A percentile compares a stretch with the other conserved stretches of the same genome.
Conservation (phyloP, 2,329 filamentous ascomycete species). For the Juglanconis sp. region DNA sequence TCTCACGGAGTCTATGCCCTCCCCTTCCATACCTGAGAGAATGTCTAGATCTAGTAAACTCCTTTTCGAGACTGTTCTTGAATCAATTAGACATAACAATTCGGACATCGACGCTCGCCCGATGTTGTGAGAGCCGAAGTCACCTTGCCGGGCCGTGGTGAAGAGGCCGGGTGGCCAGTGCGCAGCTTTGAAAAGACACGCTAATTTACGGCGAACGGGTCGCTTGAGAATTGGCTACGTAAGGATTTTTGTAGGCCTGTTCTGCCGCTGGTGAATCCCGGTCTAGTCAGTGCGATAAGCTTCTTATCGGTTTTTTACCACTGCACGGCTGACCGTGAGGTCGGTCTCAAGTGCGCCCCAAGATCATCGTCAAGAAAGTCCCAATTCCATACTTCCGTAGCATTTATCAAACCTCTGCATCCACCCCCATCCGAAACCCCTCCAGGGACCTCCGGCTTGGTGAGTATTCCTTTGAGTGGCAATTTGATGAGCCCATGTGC, state of each 20-base stretch:
- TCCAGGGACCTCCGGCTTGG: not conserved
- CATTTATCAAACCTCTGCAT: not conserved
- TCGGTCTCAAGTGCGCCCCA: not conserved
- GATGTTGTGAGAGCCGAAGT: too few species aligned
- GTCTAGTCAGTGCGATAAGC: not conserved
- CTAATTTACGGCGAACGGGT: not conserved
- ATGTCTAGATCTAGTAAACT: too few species aligned
- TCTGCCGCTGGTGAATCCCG: not conserved
- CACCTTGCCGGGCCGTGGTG: too few species aligned
- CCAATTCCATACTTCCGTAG: not conserved
- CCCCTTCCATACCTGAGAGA: too few species aligned
- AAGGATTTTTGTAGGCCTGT: not conserved
- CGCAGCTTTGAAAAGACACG: too few species aligned
- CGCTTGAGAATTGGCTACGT: not conserved
- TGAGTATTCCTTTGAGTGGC: not conserved
- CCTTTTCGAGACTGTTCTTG: too few species aligned
- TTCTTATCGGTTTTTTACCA: not conserved
- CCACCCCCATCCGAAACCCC: not conserved
- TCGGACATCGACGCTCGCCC: too few species aligned
- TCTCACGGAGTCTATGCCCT: too few species aligned
- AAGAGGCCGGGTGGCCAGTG: too few species aligned
- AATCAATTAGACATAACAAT: too few species aligned
- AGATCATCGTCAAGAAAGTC: not conserved
- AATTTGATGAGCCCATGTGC: not conserved
- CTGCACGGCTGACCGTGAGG: not conserved